Conservation (phyloP, 768 basidiomycete genomes). For the Mycena sanguinolenta region DNA sequence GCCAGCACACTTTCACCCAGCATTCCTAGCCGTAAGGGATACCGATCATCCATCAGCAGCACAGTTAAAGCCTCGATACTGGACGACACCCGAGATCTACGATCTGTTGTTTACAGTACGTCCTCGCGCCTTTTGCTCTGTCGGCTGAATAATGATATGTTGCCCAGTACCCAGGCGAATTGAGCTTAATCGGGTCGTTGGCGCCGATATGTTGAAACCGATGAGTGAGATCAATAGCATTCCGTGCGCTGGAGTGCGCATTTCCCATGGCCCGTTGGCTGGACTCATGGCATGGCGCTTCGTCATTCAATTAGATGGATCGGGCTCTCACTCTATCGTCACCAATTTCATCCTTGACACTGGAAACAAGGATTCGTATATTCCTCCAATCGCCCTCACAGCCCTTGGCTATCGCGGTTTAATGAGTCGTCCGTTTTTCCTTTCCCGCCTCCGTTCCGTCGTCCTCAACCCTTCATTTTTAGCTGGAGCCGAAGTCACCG, state of each 20-base stretch:
- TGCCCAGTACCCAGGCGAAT: conserved; percentile 29
- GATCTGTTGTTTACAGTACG: background rate
- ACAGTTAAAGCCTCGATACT: conserved; percentile 18
- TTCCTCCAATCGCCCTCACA: conserved; percentile 36
- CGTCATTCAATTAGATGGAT: conserved; percentile 33
- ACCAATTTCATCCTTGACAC: conserved; percentile 46
- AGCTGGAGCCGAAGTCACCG: conserved; percentile 39
- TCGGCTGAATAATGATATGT: background rate
- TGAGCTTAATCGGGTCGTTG: conserved; percentile 41
- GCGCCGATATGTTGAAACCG: conserved; percentile 37
- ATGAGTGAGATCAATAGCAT: conserved; percentile 40
- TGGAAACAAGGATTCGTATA: conserved; percentile 33
- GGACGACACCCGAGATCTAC: background rate
- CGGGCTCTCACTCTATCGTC: conserved; percentile 26
- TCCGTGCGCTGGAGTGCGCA: conserved; percentile 45
- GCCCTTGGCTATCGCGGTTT: conserved; percentile 38
- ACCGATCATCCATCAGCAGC: conserved; percentile 14
- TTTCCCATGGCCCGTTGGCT: conserved; percentile 37
- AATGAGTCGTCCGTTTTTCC: conserved; percentile 24
- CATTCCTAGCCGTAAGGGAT: conserved; percentile 13
- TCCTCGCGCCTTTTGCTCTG: background rate
- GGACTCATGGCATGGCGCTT: conserved; percentile 47
- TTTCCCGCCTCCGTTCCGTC: background rate
- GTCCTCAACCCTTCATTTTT: background rate
- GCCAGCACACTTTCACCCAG: conserved; percentile 30